Percentiles rank a stretch among this genome's conserved stretches.
Conservation (phyloP, 495 filamentous ascomycete species). For the Penicillium alfredii region DNA sequence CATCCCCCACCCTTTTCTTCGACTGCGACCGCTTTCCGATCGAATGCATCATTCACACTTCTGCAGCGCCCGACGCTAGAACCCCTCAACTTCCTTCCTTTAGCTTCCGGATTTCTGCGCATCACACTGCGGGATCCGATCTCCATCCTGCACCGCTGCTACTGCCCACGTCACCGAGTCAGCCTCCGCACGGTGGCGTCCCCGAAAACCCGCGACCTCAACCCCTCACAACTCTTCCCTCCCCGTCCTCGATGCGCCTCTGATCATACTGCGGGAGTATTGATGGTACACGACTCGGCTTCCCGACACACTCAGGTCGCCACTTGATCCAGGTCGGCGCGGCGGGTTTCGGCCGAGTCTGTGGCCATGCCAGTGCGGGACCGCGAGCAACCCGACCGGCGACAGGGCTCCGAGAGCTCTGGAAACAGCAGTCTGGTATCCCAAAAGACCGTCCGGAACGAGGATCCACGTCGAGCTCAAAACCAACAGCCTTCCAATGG, state of each 20-base stretch:
- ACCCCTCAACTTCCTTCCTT: too few relatives aligned
- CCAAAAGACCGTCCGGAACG: constrained; percentile 40
- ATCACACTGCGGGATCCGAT: too few relatives aligned
- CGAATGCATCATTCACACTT: too few relatives aligned
- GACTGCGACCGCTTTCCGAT: too few relatives aligned
- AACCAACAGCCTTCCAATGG: constrained; percentile 19
- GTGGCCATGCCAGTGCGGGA: constrained; percentile 33
- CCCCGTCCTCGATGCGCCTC: constrained; percentile 5
- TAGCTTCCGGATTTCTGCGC: too few relatives aligned
- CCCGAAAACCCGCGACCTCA: constrained; percentile 7
- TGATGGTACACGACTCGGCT: constrained; percentile 22
- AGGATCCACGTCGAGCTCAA: constrained; percentile 15
- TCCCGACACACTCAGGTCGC: too few relatives aligned
- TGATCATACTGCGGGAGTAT: constrained; percentile 8
- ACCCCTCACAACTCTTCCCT: constrained; percentile 11
- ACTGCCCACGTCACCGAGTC: constrained; percentile 6
- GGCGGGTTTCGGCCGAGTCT: constrained; percentile 14
- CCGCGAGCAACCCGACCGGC: constrained; percentile 27
- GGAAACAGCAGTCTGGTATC: constrained; percentile 37
- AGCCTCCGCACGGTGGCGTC: constrained; percentile 14
- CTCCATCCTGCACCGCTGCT: not conserved
- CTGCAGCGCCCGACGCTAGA: too few relatives aligned
- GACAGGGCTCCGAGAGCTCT: constrained; percentile 43
- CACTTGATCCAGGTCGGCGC: constrained; percentile 14
- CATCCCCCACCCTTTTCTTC: too few relatives aligned